Percentiles rank a stretch among this genome's conserved stretches.
phyloP scores from a whole-genome alignment of 805 yeast genomes.

The Zygosaccharomyces bisporus region DNA sequence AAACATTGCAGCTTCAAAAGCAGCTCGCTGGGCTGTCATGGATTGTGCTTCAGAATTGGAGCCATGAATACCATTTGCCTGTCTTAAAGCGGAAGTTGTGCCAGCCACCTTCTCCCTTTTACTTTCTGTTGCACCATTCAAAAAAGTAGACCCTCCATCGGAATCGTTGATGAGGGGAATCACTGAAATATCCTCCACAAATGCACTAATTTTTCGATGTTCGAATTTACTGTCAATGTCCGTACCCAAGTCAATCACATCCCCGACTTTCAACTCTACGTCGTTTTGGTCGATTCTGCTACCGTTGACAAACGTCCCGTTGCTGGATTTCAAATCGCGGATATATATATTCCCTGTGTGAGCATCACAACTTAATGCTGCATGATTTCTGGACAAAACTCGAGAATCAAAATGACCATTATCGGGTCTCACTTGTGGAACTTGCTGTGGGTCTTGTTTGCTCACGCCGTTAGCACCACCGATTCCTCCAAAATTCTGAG shows the following conservation, averaged over 20 bases:
- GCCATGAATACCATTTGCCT: constrained; percentile 1
- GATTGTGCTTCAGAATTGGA: constrained; percentile 11
- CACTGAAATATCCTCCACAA: constrained; percentile 68
- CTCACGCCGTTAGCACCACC: constrained; percentile 14
- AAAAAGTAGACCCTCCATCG: constrained; percentile 8
- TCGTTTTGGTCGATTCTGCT: constrained; percentile 54
- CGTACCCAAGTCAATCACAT: constrained; percentile 88
- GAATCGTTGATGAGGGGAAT: constrained; percentile 36
- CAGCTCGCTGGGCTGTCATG: constrained; percentile 27
- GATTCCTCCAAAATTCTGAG: constrained; percentile 9
- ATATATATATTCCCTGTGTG: constrained; percentile 63
- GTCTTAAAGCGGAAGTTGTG: constrained; percentile 7
- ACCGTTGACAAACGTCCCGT: constrained; percentile 90
- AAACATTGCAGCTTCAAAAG: constrained; percentile 59
- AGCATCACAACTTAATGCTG: constrained; percentile 75
- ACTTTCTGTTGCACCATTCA: neutral
- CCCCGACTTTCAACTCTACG: constrained; percentile 69
- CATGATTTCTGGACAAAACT: constrained; percentile 90
- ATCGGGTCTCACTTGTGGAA: constrained; percentile 49
- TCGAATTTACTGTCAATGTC: constrained; percentile 64
- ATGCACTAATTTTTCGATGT: constrained; percentile 84
- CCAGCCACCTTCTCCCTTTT: constrained; percentile 2
- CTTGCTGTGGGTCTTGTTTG: constrained; percentile 36
- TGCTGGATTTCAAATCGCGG: constrained; percentile 83
- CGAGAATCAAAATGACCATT: constrained; percentile 95